Base-by-base conservation (phyloP, 2,329 filamentous ascomycete genomes). In the Scedosporium minutisporum region DNA sequence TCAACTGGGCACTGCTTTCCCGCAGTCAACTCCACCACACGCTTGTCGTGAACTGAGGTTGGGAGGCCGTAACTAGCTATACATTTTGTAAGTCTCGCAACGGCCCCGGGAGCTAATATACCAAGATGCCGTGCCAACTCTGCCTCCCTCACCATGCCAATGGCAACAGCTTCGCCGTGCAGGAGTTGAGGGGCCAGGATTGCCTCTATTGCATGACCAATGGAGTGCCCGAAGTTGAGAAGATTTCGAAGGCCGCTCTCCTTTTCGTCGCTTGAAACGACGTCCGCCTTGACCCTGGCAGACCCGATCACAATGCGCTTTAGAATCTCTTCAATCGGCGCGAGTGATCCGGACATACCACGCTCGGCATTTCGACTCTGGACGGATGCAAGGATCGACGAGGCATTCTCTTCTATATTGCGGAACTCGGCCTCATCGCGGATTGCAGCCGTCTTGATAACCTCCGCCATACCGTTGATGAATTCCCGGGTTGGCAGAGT, bases 381-480 rank as follows among this genome's bases (percentile, higher is more conserved):
- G 63, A 96, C 82, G 7, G 90, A 86, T 25, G 83, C 81, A 70
- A 97, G 82, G 60, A 99, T 92, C 4, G 82, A 77, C 44, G 87
- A 78, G 1, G 93, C 92, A 69, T 95, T 91, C 67, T 89, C 81
- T 73, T 99, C 95, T 18, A 99, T 80, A 12, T 88, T 78, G 53
- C 87, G 83, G 72, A 99, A 99, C 71, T 97, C 93, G 9, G 81
- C 77, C 74, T 96, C 91, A 70, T 96, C 86, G 85, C 93, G 97
- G 69, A 99, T 97, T 62, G 95, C 95, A 3, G 95, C 95, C 3
- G 95, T 99, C 83, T 97, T 97, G 73, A 97, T 84, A 33, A 99
- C 93, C 78, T 99, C 95, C 27, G 93, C 95, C 93, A 99, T 97
- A 65, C 95, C 95, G 73, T 99, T 99, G 76, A 97, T 92, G 71